These are phyloP conservation scores for Fusarium paranaense DNA, from an alignment of 2,329 filamentous ascomycete species.

Conservation along the genomic window DNA sequence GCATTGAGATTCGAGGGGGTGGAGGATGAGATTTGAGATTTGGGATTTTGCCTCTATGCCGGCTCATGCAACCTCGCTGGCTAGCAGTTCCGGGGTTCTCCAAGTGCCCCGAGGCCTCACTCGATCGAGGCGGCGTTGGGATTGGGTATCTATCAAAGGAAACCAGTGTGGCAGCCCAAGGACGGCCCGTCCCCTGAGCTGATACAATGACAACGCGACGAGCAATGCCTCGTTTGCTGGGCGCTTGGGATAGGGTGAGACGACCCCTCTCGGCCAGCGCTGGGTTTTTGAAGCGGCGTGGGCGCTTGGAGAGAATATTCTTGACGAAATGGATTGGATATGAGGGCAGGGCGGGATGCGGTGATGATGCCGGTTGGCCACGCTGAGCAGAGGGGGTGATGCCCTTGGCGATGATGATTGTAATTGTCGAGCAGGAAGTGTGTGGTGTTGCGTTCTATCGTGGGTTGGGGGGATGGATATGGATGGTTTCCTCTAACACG, in stretches of 20 bases:
- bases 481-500: not conserved
- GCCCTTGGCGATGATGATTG: not conserved
- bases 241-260: slow-evolving; percentile 1
- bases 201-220: slow-evolving; percentile 14
- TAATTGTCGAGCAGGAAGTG: slow-evolving; percentile 12
- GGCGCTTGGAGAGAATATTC: slow-evolving; percentile 12
- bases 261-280: not conserved
- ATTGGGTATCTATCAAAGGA: slow-evolving; percentile 24
- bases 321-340: slow-evolving; percentile 8
- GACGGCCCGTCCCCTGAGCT: slow-evolving; percentile 15
- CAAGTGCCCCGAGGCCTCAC: not conserved
- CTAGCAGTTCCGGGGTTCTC: not conserved
- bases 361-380: slow-evolving; percentile 5
- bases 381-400: slow-evolving; percentile 6
- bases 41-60: slow-evolving; percentile 22
- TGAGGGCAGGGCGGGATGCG: not conserved
- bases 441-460: not conserved
- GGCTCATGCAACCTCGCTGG: slow-evolving; percentile 5
- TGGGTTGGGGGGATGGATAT: not conserved
- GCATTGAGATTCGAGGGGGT: slow-evolving; percentile 18
- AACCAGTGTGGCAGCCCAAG: slow-evolving; percentile 31
- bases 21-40: slow-evolving; percentile 23
- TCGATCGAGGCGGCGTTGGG: slow-evolving; percentile 4
- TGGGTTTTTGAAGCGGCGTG: slow-evolving; percentile 6
- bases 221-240: slow-evolving; percentile 8